Conservation (phyloP, 805 yeast genomes). For the Wickerhamiella galacta region DNA sequence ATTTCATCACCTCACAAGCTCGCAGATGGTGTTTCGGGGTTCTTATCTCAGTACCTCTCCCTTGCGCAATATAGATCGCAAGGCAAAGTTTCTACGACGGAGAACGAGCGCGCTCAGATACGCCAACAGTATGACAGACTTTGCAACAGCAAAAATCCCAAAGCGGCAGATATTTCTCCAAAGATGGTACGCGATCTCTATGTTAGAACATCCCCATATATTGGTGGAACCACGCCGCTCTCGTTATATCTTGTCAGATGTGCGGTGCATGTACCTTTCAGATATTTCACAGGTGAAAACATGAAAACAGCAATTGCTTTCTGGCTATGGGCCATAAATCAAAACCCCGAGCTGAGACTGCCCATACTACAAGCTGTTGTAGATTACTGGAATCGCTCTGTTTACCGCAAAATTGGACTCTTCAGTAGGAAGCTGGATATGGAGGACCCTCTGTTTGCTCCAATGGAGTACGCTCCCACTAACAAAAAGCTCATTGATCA, state of each 20-base stretch:
- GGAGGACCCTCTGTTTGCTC: conserved; percentile 39
- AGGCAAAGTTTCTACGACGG: neutral
- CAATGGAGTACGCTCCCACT: conserved; percentile 84
- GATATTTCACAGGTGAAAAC: conserved; percentile 38
- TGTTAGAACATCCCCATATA: conserved; percentile 4
- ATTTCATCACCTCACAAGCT: conserved; percentile 5
- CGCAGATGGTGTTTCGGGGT: conserved; percentile 45
- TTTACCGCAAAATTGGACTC: conserved; percentile 44
- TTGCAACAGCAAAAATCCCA: conserved; percentile 1
- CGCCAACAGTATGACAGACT: conserved; percentile 1
- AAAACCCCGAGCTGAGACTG: conserved; percentile 39
- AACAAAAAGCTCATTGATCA: conserved; percentile 42
- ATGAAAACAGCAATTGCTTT: conserved; percentile 52
- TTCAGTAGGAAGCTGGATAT: conserved; percentile 42
- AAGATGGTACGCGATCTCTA: conserved; percentile 4
- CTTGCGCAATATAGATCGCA: conserved; percentile 4
- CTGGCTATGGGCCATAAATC: conserved; percentile 68
- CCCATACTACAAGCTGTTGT: conserved; percentile 55
- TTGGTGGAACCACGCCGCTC: conserved; percentile 4
- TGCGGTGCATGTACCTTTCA: conserved; percentile 43
- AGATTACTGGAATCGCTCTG: conserved; percentile 49
- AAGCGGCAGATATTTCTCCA: conserved; percentile 1
- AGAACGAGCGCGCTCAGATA: neutral
- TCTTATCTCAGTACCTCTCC: conserved; percentile 55
- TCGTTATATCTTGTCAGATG: conserved; percentile 13